Evolutionary conservation across 192 early-diverging fungal genomes (phyloP).

Genomic region (Radiomyces spectabilis): DNA sequence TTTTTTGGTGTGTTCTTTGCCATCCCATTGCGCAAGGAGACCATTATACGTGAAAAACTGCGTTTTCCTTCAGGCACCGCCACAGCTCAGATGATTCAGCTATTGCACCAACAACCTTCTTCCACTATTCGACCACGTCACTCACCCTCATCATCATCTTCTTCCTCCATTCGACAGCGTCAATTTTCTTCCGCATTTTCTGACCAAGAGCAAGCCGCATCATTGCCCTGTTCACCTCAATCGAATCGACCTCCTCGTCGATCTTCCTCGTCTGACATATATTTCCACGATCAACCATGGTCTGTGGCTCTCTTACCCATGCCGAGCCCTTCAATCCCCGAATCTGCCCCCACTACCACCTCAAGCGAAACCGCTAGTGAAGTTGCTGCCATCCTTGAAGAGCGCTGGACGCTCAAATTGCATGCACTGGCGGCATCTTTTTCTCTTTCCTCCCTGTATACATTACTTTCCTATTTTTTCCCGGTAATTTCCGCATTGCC

Average conservation of each 20-base stretch:
- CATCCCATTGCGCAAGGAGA: constrained; percentile 67
- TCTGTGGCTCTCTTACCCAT: no score
- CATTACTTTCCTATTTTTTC: constrained; percentile 53
- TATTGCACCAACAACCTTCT: constrained; percentile 43
- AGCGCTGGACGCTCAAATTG: constrained; percentile 56
- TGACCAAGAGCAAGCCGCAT: no score
- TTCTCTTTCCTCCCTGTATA: constrained; percentile 54
- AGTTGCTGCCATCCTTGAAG: constrained; percentile 18
- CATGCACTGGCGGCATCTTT: constrained; percentile 47
- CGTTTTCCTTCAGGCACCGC: constrained; percentile 82
- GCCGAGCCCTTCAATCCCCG: no score
- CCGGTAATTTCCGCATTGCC: constrained; percentile 50
- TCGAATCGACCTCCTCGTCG: no score
- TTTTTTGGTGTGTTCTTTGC: constrained; percentile 93
- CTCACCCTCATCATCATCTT: no score
- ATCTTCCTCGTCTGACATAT: no score
- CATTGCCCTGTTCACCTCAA: no score
- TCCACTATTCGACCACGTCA: background rate
- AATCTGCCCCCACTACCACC: no score
- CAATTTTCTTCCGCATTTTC: no score
- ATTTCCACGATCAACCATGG: no score
- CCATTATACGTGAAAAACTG: constrained; percentile 75
- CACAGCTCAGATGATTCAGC: constrained; percentile 76
- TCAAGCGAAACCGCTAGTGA: no score
- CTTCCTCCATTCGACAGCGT: no score